phyloP scores from a whole-genome alignment of 805 yeast species.

The Dipodascopsis tothii region DNA sequence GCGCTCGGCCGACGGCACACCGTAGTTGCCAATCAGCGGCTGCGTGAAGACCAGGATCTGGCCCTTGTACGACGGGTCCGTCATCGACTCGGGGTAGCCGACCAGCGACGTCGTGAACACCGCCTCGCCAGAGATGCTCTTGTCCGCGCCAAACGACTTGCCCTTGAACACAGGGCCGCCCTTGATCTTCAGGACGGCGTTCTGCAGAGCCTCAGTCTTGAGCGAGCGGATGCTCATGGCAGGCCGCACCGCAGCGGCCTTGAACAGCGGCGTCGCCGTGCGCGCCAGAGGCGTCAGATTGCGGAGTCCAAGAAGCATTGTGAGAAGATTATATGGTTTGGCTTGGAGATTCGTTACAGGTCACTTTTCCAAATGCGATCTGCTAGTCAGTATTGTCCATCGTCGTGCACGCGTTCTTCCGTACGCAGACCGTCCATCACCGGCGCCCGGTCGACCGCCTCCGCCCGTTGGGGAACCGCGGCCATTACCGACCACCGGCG shows the following conservation, averaged over 20 bases:
- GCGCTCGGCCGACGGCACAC: slow-evolving; percentile 83
- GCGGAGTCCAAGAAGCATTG: slow-evolving; percentile 7
- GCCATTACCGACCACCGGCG: too few species aligned
- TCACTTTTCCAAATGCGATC: slow-evolving; percentile 22
- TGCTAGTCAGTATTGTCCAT: too few species aligned
- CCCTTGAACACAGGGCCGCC: slow-evolving; percentile 55
- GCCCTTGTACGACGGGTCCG: slow-evolving; percentile 97
- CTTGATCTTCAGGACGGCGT: slow-evolving; percentile 13
- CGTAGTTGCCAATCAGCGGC: slow-evolving; percentile 96
- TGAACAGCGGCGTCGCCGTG: background rate
- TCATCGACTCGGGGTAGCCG: slow-evolving; percentile 95
- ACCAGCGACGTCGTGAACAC: slow-evolving; percentile 99
- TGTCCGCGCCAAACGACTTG: slow-evolving; percentile 92
- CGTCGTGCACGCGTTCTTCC: too few species aligned
- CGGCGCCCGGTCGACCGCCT: too few species aligned
- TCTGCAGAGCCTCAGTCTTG: slow-evolving; percentile 5
- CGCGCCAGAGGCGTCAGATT: slow-evolving; percentile 1
- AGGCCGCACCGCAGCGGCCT: slow-evolving; percentile 3
- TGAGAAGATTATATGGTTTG: background rate
- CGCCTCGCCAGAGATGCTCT: slow-evolving; percentile 87
- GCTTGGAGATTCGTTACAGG: slow-evolving; percentile 2
- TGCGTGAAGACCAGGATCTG: slow-evolving; percentile 93
- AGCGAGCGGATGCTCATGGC: too few species aligned
- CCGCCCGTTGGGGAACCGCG: too few species aligned
- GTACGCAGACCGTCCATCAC: too few species aligned